A percentile compares a stretch with the other conserved stretches of the same genome.
These are phyloP conservation scores for Primulina huaijiensis DNA, from an alignment of 257 asterid species.

Conservation along the genomic window DNA sequence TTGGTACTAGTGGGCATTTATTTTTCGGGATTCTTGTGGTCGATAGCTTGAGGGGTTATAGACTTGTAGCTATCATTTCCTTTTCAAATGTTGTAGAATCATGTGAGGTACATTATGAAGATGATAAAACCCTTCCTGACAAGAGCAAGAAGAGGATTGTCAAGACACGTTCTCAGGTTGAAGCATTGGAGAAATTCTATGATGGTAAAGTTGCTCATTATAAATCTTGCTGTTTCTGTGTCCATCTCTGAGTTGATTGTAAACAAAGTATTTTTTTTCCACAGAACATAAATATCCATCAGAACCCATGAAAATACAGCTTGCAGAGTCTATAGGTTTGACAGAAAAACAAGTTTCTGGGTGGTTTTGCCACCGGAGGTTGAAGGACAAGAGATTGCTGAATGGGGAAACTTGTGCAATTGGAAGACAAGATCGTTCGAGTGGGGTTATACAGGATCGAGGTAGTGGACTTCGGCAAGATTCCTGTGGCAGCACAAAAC, in stretches of 20 bases:
- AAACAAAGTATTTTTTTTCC: slow-evolving; percentile 1
- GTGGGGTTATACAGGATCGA: slow-evolving; percentile 70
- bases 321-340: slow-evolving; percentile 74
- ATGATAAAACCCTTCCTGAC: slow-evolving; percentile 55
- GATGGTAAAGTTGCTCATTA: slow-evolving; percentile 40
- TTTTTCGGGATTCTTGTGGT: slow-evolving; percentile 16
- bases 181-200: slow-evolving; percentile 67
- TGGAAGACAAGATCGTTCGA: slow-evolving; percentile 70
- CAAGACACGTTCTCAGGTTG: slow-evolving; percentile 65
- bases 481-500: slow-evolving; percentile 95
- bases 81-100: slow-evolving; percentile 34
- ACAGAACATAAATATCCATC: slow-evolving; percentile 86
- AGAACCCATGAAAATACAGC: slow-evolving; percentile 64
- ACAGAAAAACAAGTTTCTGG: slow-evolving; percentile 95
- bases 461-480: slow-evolving; percentile 90
- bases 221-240: slow-evolving; percentile 5
- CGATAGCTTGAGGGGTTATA: slow-evolving; percentile 2
- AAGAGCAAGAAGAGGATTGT: slow-evolving; percentile 62
- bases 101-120: slow-evolving; percentile 57
- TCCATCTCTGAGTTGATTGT: slow-evolving; percentile 9
- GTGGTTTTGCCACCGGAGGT: slow-evolving; percentile 96
- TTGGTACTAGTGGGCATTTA: background rate
- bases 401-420: slow-evolving; percentile 42
- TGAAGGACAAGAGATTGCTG: slow-evolving; percentile 69
- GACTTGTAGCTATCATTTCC: slow-evolving; percentile 14